These are phyloP conservation scores for Suillus paluster DNA, from an alignment of 768 basidiomycete genomes.

Conservation along the genomic window DNA sequence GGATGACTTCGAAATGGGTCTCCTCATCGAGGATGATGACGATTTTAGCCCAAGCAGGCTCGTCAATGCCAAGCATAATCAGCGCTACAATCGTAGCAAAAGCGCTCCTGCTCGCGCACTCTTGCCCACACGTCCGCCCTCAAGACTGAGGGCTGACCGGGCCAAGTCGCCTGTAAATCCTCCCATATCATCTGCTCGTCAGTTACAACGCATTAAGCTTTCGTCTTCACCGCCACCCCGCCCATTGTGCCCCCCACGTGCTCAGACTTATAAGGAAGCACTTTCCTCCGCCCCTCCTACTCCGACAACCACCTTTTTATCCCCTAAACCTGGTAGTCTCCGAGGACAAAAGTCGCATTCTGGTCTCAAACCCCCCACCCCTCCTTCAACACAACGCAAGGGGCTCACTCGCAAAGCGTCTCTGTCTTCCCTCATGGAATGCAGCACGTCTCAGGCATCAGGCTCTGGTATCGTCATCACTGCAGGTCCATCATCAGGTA, in stretches of 20 bases:
- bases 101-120: slow-evolving; percentile 58
- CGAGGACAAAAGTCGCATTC: slow-evolving; percentile 86
- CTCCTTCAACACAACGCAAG: slow-evolving; percentile 63
- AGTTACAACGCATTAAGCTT: slow-evolving; percentile 67
- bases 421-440: slow-evolving; percentile 73
- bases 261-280: slow-evolving; percentile 63
- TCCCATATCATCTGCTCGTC: slow-evolving; percentile 69
- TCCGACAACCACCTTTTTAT: slow-evolving; percentile 60
- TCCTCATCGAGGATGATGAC: slow-evolving; percentile 81
- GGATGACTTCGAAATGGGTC: slow-evolving; percentile 85
- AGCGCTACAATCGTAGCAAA: slow-evolving; percentile 57
- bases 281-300: slow-evolving; percentile 52
- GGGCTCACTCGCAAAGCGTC: slow-evolving; percentile 76
- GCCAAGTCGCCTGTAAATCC: slow-evolving; percentile 76
- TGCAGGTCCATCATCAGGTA: slow-evolving; percentile 41
- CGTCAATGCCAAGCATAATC: slow-evolving; percentile 50
- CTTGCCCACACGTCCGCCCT: slow-evolving; percentile 63
- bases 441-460: slow-evolving; percentile 56
- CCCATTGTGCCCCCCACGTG: slow-evolving; percentile 50
- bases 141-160: slow-evolving; percentile 62
- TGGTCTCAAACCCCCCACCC: slow-evolving; percentile 76
- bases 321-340: slow-evolving; percentile 73
- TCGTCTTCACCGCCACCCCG: slow-evolving; percentile 73
- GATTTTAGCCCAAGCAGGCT: slow-evolving; percentile 84
- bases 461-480: slow-evolving; percentile 49